Percentiles rank a stretch among this genome's conserved stretches.
These are phyloP conservation scores for Amniculicola lignicola DNA, from an alignment of 495 filamentous ascomycete species.

Conservation along the genomic window DNA sequence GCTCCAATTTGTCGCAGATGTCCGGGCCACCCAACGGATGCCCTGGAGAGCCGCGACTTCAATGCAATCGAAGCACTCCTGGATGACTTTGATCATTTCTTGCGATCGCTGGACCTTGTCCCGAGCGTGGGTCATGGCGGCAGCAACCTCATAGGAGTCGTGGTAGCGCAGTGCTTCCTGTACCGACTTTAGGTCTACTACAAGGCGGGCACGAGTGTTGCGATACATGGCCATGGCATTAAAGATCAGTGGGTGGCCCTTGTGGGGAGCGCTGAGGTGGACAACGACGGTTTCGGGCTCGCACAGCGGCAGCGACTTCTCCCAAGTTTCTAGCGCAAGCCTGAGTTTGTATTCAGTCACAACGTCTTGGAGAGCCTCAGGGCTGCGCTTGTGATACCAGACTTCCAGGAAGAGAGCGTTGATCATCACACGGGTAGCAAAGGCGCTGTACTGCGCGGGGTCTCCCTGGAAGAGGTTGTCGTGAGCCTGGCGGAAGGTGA, in stretches of 20 bases:
- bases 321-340: conserved; percentile 94
- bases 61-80: conserved; percentile 97
- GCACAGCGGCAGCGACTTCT: conserved; percentile 89
- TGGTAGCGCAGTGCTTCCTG: conserved; percentile 97
- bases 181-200: conserved; percentile 91
- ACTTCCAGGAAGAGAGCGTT: conserved; percentile 98
- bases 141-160: conserved; percentile 92
- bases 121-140: conserved; percentile 89
- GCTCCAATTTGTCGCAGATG: conserved; percentile 97
- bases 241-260: conserved; percentile 97
- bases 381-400: conserved; percentile 97
- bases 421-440: conserved; percentile 97
- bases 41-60: conserved; percentile 92
- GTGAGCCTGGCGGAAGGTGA: conserved; percentile 90
- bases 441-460: conserved; percentile 88
- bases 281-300: conserved; percentile 90
- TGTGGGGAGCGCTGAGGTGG: conserved; percentile 89
- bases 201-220: conserved; percentile 85
- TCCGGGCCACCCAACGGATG: conserved; percentile 96
- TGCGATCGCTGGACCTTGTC: conserved; percentile 90
- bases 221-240: conserved; percentile 98
- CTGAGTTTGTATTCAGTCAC: conserved; percentile 98
- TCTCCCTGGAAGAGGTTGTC: conserved; percentile 94
- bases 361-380: conserved; percentile 91
- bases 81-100: conserved; percentile 98